Percentiles rank a stretch among this genome's conserved stretches.
phyloP scores from a whole-genome alignment of 2,329 filamentous ascomycete genomes.

The Aspergillus pseudoterreus region DNA sequence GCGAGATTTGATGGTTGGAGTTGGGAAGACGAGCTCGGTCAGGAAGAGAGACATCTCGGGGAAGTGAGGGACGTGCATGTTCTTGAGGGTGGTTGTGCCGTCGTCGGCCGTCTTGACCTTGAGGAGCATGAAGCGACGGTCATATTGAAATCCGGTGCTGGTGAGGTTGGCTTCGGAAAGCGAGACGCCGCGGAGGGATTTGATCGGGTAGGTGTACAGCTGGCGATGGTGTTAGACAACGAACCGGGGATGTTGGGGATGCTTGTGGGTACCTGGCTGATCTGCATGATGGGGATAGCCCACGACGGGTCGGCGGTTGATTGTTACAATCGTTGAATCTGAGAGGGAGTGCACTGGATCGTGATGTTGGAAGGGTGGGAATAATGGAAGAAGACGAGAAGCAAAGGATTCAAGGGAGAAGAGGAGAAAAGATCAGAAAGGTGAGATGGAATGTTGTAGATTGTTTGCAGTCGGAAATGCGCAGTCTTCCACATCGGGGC shows the following conservation, averaged over 20 bases:
- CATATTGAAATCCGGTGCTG: conserved; percentile 60
- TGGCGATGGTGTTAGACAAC: conserved; percentile 22
- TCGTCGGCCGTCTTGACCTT: conserved; percentile 40
- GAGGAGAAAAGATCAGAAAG: too few species aligned
- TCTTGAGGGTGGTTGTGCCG: conserved; percentile 35
- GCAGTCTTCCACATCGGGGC: too few species aligned
- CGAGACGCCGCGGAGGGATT: conserved; percentile 62
- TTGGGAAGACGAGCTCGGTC: conserved; percentile 48
- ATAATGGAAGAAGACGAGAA: too few species aligned
- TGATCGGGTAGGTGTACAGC: conserved; percentile 72
- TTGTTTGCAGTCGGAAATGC: too few species aligned
- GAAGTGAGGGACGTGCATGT: conserved; percentile 58
- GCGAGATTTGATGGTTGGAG: conserved; percentile 9
- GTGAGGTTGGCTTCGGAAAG: conserved; percentile 54
- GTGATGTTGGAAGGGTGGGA: too few species aligned
- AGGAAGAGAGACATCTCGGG: conserved; percentile 63
- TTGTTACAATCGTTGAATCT: too few species aligned
- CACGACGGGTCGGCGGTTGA: too few species aligned
- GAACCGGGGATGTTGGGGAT: not conserved
- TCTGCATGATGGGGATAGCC: conserved; percentile 32
- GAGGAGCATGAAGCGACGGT: conserved; percentile 69
- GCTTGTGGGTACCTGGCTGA: conserved; percentile 26
- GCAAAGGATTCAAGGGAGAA: too few species aligned
- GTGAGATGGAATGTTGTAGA: too few species aligned
- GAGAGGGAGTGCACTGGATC: too few species aligned